Evolutionary conservation across 2,329 filamentous ascomycete genomes (phyloP).

Genomic region (Sclerotinia borealis): DNA sequence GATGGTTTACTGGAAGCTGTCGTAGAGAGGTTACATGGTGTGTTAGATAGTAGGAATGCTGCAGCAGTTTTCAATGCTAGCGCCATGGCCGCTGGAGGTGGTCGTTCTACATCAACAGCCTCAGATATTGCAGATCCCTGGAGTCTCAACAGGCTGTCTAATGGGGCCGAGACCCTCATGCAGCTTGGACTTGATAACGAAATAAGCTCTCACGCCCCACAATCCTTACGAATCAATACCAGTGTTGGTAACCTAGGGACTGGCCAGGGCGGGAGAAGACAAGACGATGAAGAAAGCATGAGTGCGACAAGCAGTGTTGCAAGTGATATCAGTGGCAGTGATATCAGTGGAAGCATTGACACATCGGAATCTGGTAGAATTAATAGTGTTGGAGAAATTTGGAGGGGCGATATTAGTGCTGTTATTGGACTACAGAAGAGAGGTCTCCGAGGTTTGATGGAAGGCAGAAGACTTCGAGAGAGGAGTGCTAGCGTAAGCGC

Average conservation of each 20-base stretch:
- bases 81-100: conserved; percentile 94
- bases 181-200: conserved; percentile 22
- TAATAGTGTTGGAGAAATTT: conserved; percentile 54
- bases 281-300: conserved; percentile 33
- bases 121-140: conserved; percentile 46
- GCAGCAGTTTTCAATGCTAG: conserved; percentile 97
- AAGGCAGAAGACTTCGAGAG: conserved; percentile 80
- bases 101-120: conserved; percentile 63
- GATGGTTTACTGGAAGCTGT: conserved; percentile 90
- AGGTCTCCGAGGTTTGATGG: conserved; percentile 87
- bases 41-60: conserved; percentile 88
- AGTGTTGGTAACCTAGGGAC: conserved; percentile 35
- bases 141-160: conserved; percentile 22
- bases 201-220: conserved; percentile 18
- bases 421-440: conserved; percentile 95
- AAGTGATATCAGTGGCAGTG: conserved; percentile 27
- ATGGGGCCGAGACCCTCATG: conserved; percentile 13
- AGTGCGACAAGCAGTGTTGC: conserved; percentile 28
- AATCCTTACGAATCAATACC: conserved; percentile 44
- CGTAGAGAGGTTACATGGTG: conserved; percentile 80
- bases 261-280: conserved; percentile 29
- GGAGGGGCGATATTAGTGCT: conserved; percentile 75
- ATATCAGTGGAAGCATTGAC: conserved; percentile 31
- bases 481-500: conserved; percentile 43
- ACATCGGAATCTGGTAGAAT: conserved; percentile 36